phyloP scores from a whole-genome alignment of 108 stramenopile species.

The Cylindrotheca fusiformis region DNA sequence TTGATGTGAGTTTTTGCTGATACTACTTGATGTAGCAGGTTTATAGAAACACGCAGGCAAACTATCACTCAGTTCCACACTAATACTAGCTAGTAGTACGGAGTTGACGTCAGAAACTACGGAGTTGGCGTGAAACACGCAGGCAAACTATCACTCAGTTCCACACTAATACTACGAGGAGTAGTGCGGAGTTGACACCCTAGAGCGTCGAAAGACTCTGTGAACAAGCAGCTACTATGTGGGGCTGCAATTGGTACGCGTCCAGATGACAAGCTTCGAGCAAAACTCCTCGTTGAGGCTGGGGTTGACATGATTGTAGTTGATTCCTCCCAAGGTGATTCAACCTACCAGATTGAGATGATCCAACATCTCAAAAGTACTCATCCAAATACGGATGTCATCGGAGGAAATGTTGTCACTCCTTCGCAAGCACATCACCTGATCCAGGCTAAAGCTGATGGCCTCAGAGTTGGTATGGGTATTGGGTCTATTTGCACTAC shows the following conservation, averaged over 20 bases:
- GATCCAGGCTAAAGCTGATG: constrained; percentile 99
- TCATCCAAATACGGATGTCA: constrained; percentile 91
- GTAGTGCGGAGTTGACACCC: no score
- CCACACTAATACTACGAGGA: no score
- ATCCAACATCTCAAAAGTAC: constrained; percentile 86
- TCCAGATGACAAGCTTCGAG: constrained; percentile 94
- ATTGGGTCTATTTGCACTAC: constrained; percentile 99
- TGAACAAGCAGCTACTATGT: constrained; percentile 94
- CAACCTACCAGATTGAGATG: constrained; percentile 98
- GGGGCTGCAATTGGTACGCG: constrained; percentile 99
- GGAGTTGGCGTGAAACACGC: no score
- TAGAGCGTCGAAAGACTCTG: constrained; percentile 88
- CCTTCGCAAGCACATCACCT: constrained; percentile 94
- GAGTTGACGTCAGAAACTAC: no score
- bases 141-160: no score
- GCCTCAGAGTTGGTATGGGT: constrained; percentile 99
- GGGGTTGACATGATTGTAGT: constrained; percentile 99
- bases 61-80: no score
- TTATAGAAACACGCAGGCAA: no score
- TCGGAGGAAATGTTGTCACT: constrained; percentile 99
- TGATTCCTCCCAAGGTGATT: constrained; percentile 99
- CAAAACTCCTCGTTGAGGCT: constrained; percentile 85
- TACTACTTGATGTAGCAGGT: no score
- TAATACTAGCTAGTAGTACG: no score
- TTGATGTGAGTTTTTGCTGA: no score